A percentile compares a stretch with the other conserved stretches of the same genome.
phyloP scores from a whole-genome alignment of 2,329 filamentous ascomycete genomes.

The Elsinoe australis region DNA sequence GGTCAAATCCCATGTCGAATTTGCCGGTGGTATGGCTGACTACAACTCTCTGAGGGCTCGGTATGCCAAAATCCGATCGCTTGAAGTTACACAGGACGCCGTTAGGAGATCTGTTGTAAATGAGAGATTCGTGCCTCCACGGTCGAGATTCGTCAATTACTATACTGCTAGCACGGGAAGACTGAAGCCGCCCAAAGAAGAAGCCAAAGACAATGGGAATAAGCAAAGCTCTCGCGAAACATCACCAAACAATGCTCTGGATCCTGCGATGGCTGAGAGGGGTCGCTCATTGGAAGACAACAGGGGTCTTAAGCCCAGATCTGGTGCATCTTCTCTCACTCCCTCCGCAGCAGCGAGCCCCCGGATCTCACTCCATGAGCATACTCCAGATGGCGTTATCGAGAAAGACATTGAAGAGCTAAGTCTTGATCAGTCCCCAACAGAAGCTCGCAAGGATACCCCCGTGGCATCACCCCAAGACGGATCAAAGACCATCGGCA shows the following conservation, averaged over 20 bases:
- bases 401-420: slow-evolving; percentile 28
- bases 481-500: background rate
- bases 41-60: slow-evolving; percentile 60
- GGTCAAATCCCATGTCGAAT: slow-evolving; percentile 73
- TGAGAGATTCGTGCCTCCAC: slow-evolving; percentile 31
- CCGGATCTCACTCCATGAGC: slow-evolving; percentile 41
- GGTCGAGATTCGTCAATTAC: slow-evolving; percentile 79
- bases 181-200: slow-evolving; percentile 46
- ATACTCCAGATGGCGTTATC: slow-evolving; percentile 33
- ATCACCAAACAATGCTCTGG: background rate
- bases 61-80: slow-evolving; percentile 59
- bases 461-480: slow-evolving; percentile 4
- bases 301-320: background rate
- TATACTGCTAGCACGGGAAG: slow-evolving; percentile 78
- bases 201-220: background rate
- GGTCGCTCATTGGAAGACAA: background rate
- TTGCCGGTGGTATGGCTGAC: slow-evolving; percentile 72
- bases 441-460: slow-evolving; percentile 12
- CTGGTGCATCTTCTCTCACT: slow-evolving; percentile 16
- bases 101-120: slow-evolving; percentile 30
- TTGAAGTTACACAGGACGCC: slow-evolving; percentile 62
- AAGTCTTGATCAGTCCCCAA: slow-evolving; percentile 11
- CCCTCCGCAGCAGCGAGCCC: slow-evolving; percentile 30
- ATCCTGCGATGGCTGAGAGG: background rate
- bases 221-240: background rate